These are phyloP conservation scores for Thermothelomyces thermophilus DNA, from an alignment of 2,329 filamentous ascomycete species.

Conservation along the genomic window DNA sequence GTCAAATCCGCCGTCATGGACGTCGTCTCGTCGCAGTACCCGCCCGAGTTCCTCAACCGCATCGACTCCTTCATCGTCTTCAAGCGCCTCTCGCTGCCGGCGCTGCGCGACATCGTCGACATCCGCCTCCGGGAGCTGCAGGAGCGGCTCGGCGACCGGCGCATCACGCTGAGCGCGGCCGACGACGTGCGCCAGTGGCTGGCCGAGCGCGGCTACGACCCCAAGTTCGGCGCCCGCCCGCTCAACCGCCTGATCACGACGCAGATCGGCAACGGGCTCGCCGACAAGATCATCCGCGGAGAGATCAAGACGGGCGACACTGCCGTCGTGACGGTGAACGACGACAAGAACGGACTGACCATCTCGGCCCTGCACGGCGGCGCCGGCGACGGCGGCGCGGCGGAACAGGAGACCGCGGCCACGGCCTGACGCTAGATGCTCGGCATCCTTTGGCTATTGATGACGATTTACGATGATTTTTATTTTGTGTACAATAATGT, in stretches of 20 bases:
- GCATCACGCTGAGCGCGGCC: conserved; percentile 69
- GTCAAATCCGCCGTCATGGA: conserved; percentile 82
- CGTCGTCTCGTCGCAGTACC: conserved; percentile 66
- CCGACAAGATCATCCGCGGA: conserved; percentile 87
- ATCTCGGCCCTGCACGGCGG: conserved; percentile 1
- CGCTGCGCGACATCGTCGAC: conserved; percentile 86
- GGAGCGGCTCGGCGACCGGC: conserved; percentile 70
- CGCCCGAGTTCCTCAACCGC: conserved; percentile 92
- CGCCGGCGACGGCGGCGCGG: neutral
- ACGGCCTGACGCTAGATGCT: too few relatives aligned
- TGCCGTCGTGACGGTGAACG: conserved; percentile 63
- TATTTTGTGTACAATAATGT: conserved; percentile 2
- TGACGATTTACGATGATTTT: neutral
- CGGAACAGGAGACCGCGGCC: too few relatives aligned
- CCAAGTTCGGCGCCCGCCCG: conserved; percentile 82
- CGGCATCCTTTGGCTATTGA: neutral
- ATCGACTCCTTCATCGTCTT: conserved; percentile 98
- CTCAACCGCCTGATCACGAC: conserved; percentile 86
- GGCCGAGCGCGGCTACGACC: conserved; percentile 82
- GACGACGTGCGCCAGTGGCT: conserved; percentile 76
- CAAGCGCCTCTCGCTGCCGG: conserved; percentile 70
- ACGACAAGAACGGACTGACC: conserved; percentile 53
- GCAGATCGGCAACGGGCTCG: conserved; percentile 81
- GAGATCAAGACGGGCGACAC: conserved; percentile 68
- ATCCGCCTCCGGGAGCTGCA: conserved; percentile 85